phyloP scores from a whole-genome alignment of 495 filamentous ascomycete genomes.

The Penicillium fimorum region DNA sequence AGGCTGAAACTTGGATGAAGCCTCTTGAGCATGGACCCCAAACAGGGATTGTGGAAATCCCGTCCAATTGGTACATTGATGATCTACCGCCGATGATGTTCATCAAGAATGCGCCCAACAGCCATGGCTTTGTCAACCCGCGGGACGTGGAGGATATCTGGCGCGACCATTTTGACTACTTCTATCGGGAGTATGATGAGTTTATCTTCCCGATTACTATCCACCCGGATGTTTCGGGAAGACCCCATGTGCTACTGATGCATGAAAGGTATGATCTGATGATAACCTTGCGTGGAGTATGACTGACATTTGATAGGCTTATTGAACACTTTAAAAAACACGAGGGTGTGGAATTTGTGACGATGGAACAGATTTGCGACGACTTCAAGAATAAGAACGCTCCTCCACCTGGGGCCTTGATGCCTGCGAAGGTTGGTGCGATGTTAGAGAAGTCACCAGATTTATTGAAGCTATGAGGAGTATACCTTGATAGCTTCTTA shows the following conservation, averaged over 20 bases:
- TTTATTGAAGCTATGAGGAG: not conserved
- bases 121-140: slow-evolving; percentile 58
- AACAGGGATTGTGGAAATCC: slow-evolving; percentile 62
- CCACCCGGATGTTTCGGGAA: slow-evolving; percentile 64
- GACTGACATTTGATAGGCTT: slow-evolving; percentile 35
- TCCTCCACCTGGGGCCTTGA: slow-evolving; percentile 24
- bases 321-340: slow-evolving; percentile 72
- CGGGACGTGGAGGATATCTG: slow-evolving; percentile 57
- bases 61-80: slow-evolving; percentile 67
- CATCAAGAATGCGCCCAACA: slow-evolving; percentile 57
- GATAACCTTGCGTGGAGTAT: not conserved
- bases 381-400: slow-evolving; percentile 53
- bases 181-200: slow-evolving; percentile 64
- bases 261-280: slow-evolving; percentile 44
- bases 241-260: slow-evolving; percentile 66
- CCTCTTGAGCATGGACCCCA: slow-evolving; percentile 52
- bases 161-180: slow-evolving; percentile 66
- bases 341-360: slow-evolving; percentile 71
- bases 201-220: slow-evolving; percentile 69
- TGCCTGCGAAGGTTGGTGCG: slow-evolving; percentile 25
- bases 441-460: slow-evolving; percentile 18
- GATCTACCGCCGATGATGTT: slow-evolving; percentile 62
- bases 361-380: slow-evolving; percentile 63
- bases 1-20: slow-evolving; percentile 65
- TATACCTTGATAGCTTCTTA: not conserved